Base-by-base conservation (phyloP, 495 filamentous ascomycete species). In the Tuber melanosporum region DNA sequence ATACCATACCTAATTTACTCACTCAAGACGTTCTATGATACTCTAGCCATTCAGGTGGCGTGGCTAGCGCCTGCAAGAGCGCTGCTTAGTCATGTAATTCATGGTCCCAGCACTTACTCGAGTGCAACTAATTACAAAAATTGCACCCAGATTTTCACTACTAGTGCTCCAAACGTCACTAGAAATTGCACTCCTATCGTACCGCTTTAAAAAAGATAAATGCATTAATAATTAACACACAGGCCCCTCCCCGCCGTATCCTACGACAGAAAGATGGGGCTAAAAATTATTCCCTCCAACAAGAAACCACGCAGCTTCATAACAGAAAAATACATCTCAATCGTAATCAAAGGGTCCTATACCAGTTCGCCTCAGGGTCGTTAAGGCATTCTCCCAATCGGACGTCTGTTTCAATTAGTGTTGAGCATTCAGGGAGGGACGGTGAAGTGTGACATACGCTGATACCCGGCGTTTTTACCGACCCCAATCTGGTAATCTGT, bases 321-420 rank as follows among this genome's bases (percentile, higher is more conserved):
- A 36, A 66, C 4, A 17, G 57, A 66, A 66, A 66, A 66, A 66
- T 66, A 66, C 14, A 36, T 36, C 6, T 66, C 26, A 0, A 5
- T 19, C 12, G 36, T 66, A 66, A 66, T 57, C 22, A 66, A 12
- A 3, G 0, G 6, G 80, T 79, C 19, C 88, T 87, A 78, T 91
- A 92, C 91, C 91, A 92, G 76, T 88, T 87, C 26, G 84, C 85
- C 17, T 82, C 77, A 0, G 89, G 85, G 77, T 91, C 89, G 1
- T 85, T 86, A 70, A 92, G 79, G 80, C 90, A 91, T 77, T 91
- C 88, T 0, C 90, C 90, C 71, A 91, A 86, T 42, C 88, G 88
- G 39, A 90, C 89, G 43, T 71, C 80, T 82, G 1, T 62, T 74
- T 44, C 69, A 57, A 22, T 78, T 47, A 79, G 74, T 47, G 69